phyloP scores from a whole-genome alignment of 495 filamentous ascomycete species.

The Penicillium simplicissimum region DNA sequence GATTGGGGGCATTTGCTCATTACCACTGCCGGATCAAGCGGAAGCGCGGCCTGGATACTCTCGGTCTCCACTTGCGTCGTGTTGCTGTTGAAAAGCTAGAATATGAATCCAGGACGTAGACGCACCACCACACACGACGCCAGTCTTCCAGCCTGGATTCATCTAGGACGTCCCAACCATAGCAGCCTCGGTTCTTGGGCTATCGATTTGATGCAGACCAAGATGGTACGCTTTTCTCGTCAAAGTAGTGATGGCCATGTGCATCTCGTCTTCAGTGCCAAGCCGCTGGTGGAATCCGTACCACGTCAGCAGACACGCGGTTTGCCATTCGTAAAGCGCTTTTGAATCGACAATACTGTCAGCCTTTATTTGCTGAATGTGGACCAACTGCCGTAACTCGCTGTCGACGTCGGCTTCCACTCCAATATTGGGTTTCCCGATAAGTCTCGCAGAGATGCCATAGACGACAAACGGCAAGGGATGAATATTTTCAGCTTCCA shows the following conservation, averaged over 20 bases:
- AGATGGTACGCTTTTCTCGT: slow-evolving; percentile 3
- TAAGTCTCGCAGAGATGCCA: background rate
- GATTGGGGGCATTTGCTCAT: background rate
- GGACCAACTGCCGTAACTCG: slow-evolving; percentile 3
- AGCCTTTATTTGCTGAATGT: slow-evolving; percentile 2
- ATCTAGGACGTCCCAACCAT: background rate
- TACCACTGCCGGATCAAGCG: background rate
- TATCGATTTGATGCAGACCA: slow-evolving; percentile 5
- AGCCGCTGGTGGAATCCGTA: slow-evolving; percentile 3
- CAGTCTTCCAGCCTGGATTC: background rate
- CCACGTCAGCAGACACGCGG: background rate
- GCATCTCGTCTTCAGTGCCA: background rate
- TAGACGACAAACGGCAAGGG: background rate
- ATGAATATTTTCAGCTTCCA: background rate
- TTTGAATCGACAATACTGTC: background rate
- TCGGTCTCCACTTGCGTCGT: slow-evolving; percentile 3
- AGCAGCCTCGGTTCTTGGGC: background rate
- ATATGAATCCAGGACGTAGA: slow-evolving; percentile 1
- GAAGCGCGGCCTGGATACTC: slow-evolving; percentile 2
- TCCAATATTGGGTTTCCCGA: background rate
- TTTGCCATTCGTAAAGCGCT: background rate
- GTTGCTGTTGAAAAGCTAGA: slow-evolving; percentile 4
- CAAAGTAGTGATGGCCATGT: slow-evolving; percentile 5
- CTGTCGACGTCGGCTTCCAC: slow-evolving; percentile 1
- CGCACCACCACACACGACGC: slow-evolving; percentile 2